These are phyloP conservation scores for Lachnellula occidentalis DNA, from an alignment of 2,329 filamentous ascomycete species.

Conservation along the genomic window DNA sequence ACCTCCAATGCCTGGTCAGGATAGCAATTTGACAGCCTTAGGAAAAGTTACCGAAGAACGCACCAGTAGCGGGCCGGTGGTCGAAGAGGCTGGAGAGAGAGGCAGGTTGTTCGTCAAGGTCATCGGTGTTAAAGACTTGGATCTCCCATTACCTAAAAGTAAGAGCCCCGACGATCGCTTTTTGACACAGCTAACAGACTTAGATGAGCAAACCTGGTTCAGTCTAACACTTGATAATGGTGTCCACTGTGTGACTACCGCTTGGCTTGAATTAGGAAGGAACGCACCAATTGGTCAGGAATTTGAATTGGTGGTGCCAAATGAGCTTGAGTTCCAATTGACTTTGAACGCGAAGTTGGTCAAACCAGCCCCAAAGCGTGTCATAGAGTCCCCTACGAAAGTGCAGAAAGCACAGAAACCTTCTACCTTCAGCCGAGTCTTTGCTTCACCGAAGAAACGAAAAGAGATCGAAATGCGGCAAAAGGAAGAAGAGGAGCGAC, in stretches of 20 bases:
- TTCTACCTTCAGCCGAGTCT: constrained; percentile 85
- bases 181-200: constrained; percentile 13
- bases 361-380: constrained; percentile 60
- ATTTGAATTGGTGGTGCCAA: constrained; percentile 94
- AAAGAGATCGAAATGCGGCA: constrained; percentile 86
- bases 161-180: constrained; percentile 35
- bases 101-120: constrained; percentile 96
- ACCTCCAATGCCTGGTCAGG: constrained; percentile 81
- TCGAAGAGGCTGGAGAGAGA: constrained; percentile 77
- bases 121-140: constrained; percentile 93
- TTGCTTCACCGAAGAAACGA: constrained; percentile 92
- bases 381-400: constrained; percentile 56
- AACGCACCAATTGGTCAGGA: constrained; percentile 95
- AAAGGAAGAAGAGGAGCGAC: constrained; percentile 75
- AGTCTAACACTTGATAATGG: constrained; percentile 97
- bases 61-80: constrained; percentile 44
- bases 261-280: constrained; percentile 87
- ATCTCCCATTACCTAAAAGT: constrained; percentile 87
- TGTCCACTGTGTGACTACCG: constrained; percentile 93
- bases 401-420: constrained; percentile 63
- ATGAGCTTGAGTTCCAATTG: constrained; percentile 97
- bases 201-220: constrained; percentile 88
- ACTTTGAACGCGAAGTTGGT: constrained; percentile 94
- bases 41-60: constrained; percentile 57
- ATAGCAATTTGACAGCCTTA: constrained; percentile 64